Conservation (phyloP, 306 rosid species). For the Quercus variabilis region DNA sequence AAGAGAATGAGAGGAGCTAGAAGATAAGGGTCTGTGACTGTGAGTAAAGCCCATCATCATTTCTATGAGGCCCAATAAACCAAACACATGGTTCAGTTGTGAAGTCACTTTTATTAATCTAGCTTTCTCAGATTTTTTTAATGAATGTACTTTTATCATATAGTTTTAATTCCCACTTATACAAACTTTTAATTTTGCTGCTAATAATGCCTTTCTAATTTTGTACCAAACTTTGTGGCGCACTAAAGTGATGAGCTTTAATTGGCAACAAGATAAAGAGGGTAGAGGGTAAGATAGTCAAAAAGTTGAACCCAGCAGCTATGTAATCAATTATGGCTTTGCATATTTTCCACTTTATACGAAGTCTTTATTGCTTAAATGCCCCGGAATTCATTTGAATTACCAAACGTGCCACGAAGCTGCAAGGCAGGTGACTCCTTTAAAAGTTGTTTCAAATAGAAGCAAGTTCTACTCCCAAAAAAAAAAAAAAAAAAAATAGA, state of each 20-base stretch:
- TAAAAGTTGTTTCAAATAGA: neutral
- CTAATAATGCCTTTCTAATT: neutral
- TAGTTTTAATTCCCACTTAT: neutral
- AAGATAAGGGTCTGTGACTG: neutral
- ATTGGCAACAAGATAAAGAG: neutral
- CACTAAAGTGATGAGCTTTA: neutral
- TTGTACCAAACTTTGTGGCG: neutral
- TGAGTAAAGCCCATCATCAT: constrained; percentile 57
- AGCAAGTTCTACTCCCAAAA: neutral
- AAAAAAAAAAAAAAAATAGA: neutral
- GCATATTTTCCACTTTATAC: neutral
- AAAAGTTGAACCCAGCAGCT: neutral
- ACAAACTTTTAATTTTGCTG: neutral
- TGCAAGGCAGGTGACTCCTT: too few relatives aligned
- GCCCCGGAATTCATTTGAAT: neutral
- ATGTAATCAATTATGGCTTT: too few relatives aligned
- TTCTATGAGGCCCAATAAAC: constrained; percentile 46
- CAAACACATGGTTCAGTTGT: constrained; percentile 41
- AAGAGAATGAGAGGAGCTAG: neutral
- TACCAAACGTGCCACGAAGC: neutral
- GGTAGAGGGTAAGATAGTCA: neutral
- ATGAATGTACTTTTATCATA: neutral
- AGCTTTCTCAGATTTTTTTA: constrained; percentile 17
- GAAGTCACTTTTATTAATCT: constrained; percentile 61
- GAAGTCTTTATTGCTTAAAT: neutral